Evolutionary conservation across 768 basidiomycete species (phyloP), one percentile per base, ranked within the genome.

Genomic region (Rubroboletus pulcherrimus): DNA sequence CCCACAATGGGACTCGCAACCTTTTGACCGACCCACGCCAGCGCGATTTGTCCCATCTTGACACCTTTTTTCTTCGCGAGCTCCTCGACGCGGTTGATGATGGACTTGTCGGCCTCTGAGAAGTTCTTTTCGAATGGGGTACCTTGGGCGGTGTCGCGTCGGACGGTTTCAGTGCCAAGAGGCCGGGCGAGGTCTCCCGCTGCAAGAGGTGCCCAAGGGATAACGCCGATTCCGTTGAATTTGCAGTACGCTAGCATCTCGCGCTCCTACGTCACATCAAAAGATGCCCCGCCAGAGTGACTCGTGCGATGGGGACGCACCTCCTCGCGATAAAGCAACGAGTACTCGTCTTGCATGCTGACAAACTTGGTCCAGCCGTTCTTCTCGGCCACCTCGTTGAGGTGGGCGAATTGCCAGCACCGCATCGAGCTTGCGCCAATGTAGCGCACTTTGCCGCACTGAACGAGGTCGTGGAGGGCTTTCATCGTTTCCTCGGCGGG

Each of bases 271-370:
- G 7, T 29, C 3, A 1, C 5, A 5, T 63, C 38, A 63, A 5
- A 31, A 2, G 29, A n/a, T 12, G 6, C 0, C 15, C 14, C 15
- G 11, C 2, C 17, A 12, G 4, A 2, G 12, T 8, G 2, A 12
- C 4, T 10, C 12, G 4, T 9, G 3, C 6, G 10, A 31, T 2
- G 11, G 7, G 0, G 24, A 53, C 54, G 5, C 19, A 75, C 79
- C 66, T 84, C 81, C 54, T 81, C 78, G 33, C 82, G 73, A 61
- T 85, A 85, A 19, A 83, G 70, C 6, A 82, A 66, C 34, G 74
- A 80, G 58, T 83, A 78, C 54, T 80, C 77, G 41, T 75, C 73
- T 66, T 84, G 83, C 75, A 84, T 81, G 53, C 80, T 78, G 46
- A 81, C 72, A 57, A 84, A 84, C 55, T 72, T 77, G 5, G 82